Base-by-base conservation (phyloP, 2,329 filamentous ascomycete genomes). In the Laburnicola sp. region DNA sequence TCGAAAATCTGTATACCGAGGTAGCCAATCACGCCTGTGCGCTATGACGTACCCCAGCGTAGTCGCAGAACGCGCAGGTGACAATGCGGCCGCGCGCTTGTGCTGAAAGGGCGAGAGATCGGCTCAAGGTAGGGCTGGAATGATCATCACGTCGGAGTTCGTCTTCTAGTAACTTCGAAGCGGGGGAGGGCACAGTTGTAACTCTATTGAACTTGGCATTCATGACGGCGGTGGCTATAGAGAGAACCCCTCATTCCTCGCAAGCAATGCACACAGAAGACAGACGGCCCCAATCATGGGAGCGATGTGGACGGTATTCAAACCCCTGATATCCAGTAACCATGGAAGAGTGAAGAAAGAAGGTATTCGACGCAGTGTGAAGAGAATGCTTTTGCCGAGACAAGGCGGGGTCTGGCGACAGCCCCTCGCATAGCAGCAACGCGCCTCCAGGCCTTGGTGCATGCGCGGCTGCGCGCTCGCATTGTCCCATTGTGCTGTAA, bases 201-300 rank as follows among this genome's bases (percentile, higher is more conserved):
- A 37, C 16, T 45, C 42, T 31, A 41, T 44, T 27, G 31, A 30
- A 11, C 30, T 38, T 39, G 41, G 31, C 44, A 41, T 45, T 11
- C 16, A 36, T 34, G 38, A 38, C 8, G 22, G 36, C 35, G 41
- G 11, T 11, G 26, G 36, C 43, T 45, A 48, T n/a, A 48, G 45
- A 46, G 36, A 46, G 36, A 37, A 57, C 39, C 43, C 37, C 49
- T 46, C 43, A 45, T 48, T 50, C 44, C 44, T 44, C 52, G 48
- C 52, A 56, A 53, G 47, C 53, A 51, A 58, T 56, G 55, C 53
- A 47, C 28, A 31, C 47, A 48, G 38, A 38, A 36, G 47, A 39
- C 45, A 21, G 37, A 25, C 28, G 25, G 4, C 39, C 32, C 27
- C 23, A 21, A 42, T 21, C 28, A 37, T 10, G 28, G 41, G 23